Base-by-base conservation (phyloP, 2,329 filamentous ascomycete genomes). In the Neofusicoccum umdonicola region DNA sequence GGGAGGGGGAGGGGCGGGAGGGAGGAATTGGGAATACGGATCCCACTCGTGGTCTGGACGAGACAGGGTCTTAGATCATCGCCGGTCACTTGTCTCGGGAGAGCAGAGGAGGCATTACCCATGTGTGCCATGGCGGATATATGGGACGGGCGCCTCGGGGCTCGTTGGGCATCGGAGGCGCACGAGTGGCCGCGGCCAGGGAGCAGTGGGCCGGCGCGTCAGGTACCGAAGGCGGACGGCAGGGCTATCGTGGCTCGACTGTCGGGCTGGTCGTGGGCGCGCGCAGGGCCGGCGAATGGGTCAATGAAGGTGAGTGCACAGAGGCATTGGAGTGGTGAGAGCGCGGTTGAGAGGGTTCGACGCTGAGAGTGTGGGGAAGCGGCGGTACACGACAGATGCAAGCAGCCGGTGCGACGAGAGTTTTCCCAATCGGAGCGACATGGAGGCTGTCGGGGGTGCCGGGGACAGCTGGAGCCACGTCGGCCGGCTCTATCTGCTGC, bases 401-500 rank as follows among this genome's bases (percentile, higher is more conserved):
- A 39, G 54, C 54, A 58, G 54, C 54, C 54, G 54, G 39, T 12
- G n/a, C 22, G n/a, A 19, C 2, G 15, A 57, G 52, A 22, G 54
- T 61, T 50, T 50, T 45, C 50, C 37, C 45, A 50, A 62, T 60
- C 54, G 39, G 54, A 15, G 52, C 47, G 47, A 35, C n/a, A 34
- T 51, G 47, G 17, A 34, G 47, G 9, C 11, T 4, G 15, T 48
- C 58, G 58, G 58, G 7, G 42, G 22, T 41, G 45, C 58, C 45
- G 45, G 58, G 58, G 45, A 41, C 35, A 22, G 51, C 37, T 62
- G 58, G 58, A 62, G 58, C 58, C 58, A 62, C 58, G 58, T 62
- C 47, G 17, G 42, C 22, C 27, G 39, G 22, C 31, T 45, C 41
- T 60, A 60, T 60, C 56, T 60, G 56, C 58, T 62, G 58, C 58